Evolutionary conservation across 1,284 basidiomycete species (phyloP).

Genomic region (Cutaneotrichosporon sp.): DNA sequence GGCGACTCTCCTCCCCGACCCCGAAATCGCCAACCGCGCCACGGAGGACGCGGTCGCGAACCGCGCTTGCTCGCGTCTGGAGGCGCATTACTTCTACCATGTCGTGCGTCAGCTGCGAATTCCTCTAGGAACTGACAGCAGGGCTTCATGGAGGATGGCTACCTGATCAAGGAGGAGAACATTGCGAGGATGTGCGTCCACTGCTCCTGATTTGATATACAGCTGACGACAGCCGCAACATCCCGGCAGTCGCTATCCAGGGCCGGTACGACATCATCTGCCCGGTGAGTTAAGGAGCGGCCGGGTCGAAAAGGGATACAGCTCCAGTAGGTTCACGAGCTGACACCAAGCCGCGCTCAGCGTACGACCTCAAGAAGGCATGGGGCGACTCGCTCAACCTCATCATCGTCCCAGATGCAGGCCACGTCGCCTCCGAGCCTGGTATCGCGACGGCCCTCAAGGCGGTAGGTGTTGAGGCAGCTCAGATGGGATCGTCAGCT

Average conservation of each 20-base stretch:
- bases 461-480: slow-evolving; percentile 55
- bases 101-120: slow-evolving; percentile 51
- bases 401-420: slow-evolving; percentile 80
- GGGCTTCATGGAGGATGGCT: slow-evolving; percentile 82
- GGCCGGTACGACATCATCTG: slow-evolving; percentile 60
- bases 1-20: slow-evolving; percentile 70
- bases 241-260: slow-evolving; percentile 80
- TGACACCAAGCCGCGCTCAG: slow-evolving; percentile 38
- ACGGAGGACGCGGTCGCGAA: slow-evolving; percentile 66
- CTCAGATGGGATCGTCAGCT: slow-evolving; percentile 52
- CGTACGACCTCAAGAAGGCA: slow-evolving; percentile 72
- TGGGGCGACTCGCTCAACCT: slow-evolving; percentile 72
- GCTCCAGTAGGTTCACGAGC: background rate
- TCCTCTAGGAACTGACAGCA: background rate
- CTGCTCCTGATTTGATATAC: no score
- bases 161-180: slow-evolving; percentile 74
- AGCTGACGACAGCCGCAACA: slow-evolving; percentile 59
- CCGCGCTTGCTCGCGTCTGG: slow-evolving; percentile 78
- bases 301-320: background rate
- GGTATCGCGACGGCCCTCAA: slow-evolving; percentile 56
- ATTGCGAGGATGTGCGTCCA: slow-evolving; percentile 73
- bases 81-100: slow-evolving; percentile 88
- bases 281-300: slow-evolving; percentile 41
- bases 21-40: slow-evolving; percentile 65
- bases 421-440: slow-evolving; percentile 78